Evolutionary conservation across 2,329 filamentous ascomycete genomes (phyloP), one percentile per base, ranked within the genome.

Genomic region (Trichoderma pleuroti): DNA sequence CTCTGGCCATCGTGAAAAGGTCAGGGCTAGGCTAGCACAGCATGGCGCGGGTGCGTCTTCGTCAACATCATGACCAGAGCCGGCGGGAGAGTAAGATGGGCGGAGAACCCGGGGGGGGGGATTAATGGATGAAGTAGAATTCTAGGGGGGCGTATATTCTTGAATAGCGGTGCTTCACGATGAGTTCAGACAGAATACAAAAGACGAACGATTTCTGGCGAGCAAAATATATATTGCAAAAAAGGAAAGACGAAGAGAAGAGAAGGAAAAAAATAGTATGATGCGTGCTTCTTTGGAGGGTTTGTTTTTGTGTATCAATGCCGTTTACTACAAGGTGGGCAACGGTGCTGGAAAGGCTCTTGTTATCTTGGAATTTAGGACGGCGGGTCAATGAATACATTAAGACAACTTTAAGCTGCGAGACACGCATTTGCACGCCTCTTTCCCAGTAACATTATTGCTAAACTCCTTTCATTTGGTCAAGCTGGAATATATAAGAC

Each of bases 1-100:
- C 80, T 88, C 92, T 56, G 85, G 87, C 66, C 96, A 99, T 80
- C 88, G 91, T 76, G 89, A 93, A 74, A 88, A 87, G 75, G 92
- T 94, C 11, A 78, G 77, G 46, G 72, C 73, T 66, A 77, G 82
- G 30, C 73, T 79, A 49, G 78, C 74, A 24, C 76, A 74, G 12
- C 73, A 76, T 28, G 76, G 76, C 49, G 75, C 72, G 2, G 70
- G 68, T 6, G 71, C 64, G 9, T 62, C 70, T 16, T 52, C 71
- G 7, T 61, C 66, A 18, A 39, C 57, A 5, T 62, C 59, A 70
- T 64, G 39, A 64, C 61, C 26, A 28, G 11, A 46, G 1, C 42
- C 4, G 42, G 34, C 24, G 2, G 18, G 26, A n/a, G 18, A 69
- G n/a, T 6, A 24, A 24, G 11, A 11, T 11, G 16, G 18, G 46